phyloP scores from a whole-genome alignment of 2,329 filamentous ascomycete genomes.

The Xylaria sp. region DNA sequence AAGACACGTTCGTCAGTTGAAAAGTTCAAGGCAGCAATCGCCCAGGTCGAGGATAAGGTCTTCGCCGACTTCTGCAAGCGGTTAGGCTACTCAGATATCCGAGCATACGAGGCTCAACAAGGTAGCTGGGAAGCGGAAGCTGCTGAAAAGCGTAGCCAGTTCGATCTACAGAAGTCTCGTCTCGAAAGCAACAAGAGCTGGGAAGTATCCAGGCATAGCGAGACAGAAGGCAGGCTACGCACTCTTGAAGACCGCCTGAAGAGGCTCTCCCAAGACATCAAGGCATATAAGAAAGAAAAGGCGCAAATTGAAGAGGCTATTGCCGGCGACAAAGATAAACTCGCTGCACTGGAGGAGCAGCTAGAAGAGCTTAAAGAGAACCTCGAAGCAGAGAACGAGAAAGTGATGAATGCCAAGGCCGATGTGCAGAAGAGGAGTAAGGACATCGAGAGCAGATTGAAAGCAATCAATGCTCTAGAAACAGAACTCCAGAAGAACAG shows the following conservation, averaged over 20 bases:
- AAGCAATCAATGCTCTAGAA: slow-evolving; percentile 82
- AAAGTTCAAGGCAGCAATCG: slow-evolving; percentile 71
- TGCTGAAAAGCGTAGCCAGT: slow-evolving; percentile 85
- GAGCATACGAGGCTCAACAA: slow-evolving; percentile 93
- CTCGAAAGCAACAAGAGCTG: slow-evolving; percentile 71
- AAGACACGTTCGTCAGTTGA: slow-evolving; percentile 62
- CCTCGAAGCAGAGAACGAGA: slow-evolving; percentile 75
- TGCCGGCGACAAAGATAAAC: slow-evolving; percentile 77
- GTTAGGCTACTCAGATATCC: slow-evolving; percentile 88
- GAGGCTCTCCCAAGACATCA: slow-evolving; percentile 75
- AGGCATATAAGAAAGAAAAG: slow-evolving; percentile 77
- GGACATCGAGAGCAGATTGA: slow-evolving; percentile 79
- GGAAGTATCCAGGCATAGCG: slow-evolving; percentile 63
- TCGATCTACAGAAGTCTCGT: slow-evolving; percentile 83
- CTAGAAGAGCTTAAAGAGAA: slow-evolving; percentile 76
- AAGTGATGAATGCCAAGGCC: slow-evolving; percentile 79
- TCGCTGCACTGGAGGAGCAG: slow-evolving; percentile 78
- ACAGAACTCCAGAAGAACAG: slow-evolving; percentile 87
- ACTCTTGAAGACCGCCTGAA: slow-evolving; percentile 73
- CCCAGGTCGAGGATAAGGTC: slow-evolving; percentile 86
- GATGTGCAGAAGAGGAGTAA: slow-evolving; percentile 87
- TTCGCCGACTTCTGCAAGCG: slow-evolving; percentile 87
- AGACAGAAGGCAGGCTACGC: slow-evolving; percentile 75
- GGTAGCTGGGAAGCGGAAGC: slow-evolving; percentile 92
- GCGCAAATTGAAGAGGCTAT: slow-evolving; percentile 78